Percentiles rank a stretch among this genome's conserved stretches.
Evolutionary conservation across 805 yeast genomes (phyloP).

Genomic region (Schwanniomyces vanrijiae): DNA sequence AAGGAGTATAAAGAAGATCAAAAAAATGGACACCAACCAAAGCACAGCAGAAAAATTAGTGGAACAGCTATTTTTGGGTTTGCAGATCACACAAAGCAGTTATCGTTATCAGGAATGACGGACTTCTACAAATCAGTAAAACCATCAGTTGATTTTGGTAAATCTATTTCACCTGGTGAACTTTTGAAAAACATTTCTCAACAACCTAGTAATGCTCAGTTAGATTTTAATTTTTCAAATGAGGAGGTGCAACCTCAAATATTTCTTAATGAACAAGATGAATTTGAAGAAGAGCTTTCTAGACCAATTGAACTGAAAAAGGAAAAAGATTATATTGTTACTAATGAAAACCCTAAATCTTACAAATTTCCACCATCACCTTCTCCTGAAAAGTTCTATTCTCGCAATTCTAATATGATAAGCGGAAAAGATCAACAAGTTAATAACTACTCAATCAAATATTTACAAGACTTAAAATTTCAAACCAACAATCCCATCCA

Average conservation of each 20-base stretch:
- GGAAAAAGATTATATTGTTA: constrained; percentile 45
- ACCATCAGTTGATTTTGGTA: constrained; percentile 21
- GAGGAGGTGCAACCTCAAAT: constrained; percentile 22
- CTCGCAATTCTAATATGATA: neutral
- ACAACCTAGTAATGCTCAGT: constrained; percentile 4
- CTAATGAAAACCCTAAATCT: constrained; percentile 45
- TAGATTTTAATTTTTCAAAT: constrained; percentile 12
- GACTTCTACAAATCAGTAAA: constrained; percentile 19
- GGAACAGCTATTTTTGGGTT: constrained; percentile 84
- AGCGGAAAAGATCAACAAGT: constrained; percentile 5
- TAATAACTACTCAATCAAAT: constrained; percentile 41
- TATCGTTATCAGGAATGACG: constrained; percentile 56
- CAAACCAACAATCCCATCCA: neutral
- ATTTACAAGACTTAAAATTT: constrained; percentile 31
- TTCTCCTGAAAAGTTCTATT: constrained; percentile 13
- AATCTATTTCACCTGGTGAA: constrained; percentile 37
- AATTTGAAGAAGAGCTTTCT: constrained; percentile 14
- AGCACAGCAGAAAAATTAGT: constrained; percentile 62
- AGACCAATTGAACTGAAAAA: constrained; percentile 7
- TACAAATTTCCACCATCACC: constrained; percentile 59
- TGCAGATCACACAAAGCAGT: constrained; percentile 58
- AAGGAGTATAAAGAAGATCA: constrained; percentile 14
- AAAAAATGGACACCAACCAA: constrained; percentile 13
- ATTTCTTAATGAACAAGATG: constrained; percentile 29
- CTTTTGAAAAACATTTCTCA: constrained; percentile 19